Evolutionary conservation across 345 rosid genomes (phyloP), one percentile per base, ranked within the genome.

Genomic region (Carallia brachiata): DNA sequence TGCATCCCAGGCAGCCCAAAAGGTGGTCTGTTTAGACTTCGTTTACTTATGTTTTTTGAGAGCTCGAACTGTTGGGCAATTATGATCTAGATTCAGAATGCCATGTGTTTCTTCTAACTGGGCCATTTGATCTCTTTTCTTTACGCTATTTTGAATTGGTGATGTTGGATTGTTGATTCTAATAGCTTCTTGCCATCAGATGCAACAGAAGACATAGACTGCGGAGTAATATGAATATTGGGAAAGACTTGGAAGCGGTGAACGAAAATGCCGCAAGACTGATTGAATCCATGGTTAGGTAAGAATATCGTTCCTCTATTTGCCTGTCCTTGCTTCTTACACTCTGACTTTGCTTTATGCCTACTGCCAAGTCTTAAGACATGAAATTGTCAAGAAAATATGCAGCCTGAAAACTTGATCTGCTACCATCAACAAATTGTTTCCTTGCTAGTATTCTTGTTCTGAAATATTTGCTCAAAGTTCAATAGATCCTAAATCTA

Each of bases 201-300:
- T 77, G 66, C 80, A 70, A 75, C 88, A 94, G 98, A 83, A 87
- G 80, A 79, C 83, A 71, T 65, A 73, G 86, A 70, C 82, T 84
- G 61, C 80, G 85, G 60, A 80, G 75, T 81, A 62, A 65, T 53
- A 73, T 79, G 63, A 83, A 74, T 73, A 77, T 52, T 61, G 84
- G 69, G 32, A 85, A 81, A 63, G 83, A 81, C 52, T 72, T 71
- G 66, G 84, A 73, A 71, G 70, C 79, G n/a, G 72, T 79, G 72
- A 81, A 83, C 81, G 89, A 86, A 69, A 94, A 79, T 77, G 85
- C 88, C 81, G 78, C 84, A 57, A 61, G 69, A 68, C 65, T 87
- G 56, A 67, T 89, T 37, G 92, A 86, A 77, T 69, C 66, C 78
- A 81, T 94, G 83, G 78, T 90, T 70, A 80, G 93, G 98, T 93